Evolutionary conservation across 2,329 filamentous ascomycete species (phyloP).

Genomic region (Cladobotryum mycophilum): DNA sequence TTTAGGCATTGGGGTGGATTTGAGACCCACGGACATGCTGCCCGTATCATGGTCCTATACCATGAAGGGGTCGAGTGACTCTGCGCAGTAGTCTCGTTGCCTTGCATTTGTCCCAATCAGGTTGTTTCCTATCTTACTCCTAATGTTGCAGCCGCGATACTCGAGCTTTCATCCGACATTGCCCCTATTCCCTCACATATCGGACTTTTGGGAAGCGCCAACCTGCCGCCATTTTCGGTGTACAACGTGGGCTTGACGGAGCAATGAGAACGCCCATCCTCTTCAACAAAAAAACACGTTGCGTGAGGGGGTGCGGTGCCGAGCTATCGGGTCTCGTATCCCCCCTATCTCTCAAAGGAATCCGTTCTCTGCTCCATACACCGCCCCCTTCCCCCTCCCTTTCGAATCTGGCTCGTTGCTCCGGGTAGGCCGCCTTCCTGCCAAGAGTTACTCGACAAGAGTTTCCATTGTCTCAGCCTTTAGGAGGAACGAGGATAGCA

Average conservation of each 20-base stretch:
- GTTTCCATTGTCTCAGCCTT: neutral
- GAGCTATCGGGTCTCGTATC: neutral
- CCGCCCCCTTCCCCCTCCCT: no score
- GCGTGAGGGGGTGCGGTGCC: neutral
- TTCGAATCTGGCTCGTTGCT: neutral
- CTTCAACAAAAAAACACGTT: neutral
- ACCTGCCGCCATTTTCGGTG: slow-evolving; percentile 1
- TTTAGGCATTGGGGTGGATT: no score
- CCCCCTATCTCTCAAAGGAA: neutral
- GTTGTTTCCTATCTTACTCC: no score
- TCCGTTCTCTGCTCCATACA: neutral
- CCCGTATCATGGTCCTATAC: no score
- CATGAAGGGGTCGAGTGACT: no score
- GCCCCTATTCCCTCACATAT: neutral
- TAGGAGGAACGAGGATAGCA: neutral
- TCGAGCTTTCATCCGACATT: neutral
- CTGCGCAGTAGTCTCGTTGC: no score
- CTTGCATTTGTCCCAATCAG: no score
- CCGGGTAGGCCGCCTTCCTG: neutral
- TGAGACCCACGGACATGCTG: no score
- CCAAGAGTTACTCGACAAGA: neutral
- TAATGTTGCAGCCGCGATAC: neutral
- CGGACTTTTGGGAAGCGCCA: neutral
- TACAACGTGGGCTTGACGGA: slow-evolving; percentile 4
- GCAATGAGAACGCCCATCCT: slow-evolving; percentile 7